phyloP scores from a whole-genome alignment of 805 yeast species.

The Clavispora phyllophila region DNA sequence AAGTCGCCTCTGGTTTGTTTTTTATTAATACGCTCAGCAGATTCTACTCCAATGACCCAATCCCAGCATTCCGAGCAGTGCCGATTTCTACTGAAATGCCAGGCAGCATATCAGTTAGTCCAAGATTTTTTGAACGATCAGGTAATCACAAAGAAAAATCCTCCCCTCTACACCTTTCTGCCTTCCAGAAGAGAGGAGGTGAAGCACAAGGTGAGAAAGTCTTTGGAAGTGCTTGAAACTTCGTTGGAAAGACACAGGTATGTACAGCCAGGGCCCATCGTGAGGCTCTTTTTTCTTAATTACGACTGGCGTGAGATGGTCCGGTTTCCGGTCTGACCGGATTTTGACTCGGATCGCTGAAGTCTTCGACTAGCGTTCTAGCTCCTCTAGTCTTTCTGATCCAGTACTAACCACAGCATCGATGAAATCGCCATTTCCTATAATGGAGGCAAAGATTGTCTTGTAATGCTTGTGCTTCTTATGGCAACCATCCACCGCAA shows the following conservation, averaged over 20 bases:
- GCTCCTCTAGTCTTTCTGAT: no score
- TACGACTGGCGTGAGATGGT: no score
- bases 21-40: no score
- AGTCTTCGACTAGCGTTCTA: no score
- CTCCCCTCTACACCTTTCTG: constrained; percentile 18
- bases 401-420: constrained; percentile 23
- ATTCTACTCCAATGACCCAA: constrained; percentile 2
- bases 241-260: constrained; percentile 31
- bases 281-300: no score
- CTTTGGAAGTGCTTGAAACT: constrained; percentile 23
- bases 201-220: constrained; percentile 23
- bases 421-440: constrained; percentile 71
- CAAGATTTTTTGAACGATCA: constrained; percentile 25
- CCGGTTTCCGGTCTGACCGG: no score
- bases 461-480: constrained; percentile 76
- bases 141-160: constrained; percentile 19
- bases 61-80: background rate
- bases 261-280: no score
- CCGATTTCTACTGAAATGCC: constrained; percentile 19
- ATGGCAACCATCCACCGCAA: constrained; percentile 47
- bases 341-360: no score
- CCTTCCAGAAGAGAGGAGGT: constrained; percentile 19
- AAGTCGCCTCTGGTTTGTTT: no score
- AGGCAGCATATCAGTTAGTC: constrained; percentile 29
- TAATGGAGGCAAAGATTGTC: constrained; percentile 96